Evolutionary conservation across 805 yeast species (phyloP).

Genomic region (Candida gorgasii): DNA sequence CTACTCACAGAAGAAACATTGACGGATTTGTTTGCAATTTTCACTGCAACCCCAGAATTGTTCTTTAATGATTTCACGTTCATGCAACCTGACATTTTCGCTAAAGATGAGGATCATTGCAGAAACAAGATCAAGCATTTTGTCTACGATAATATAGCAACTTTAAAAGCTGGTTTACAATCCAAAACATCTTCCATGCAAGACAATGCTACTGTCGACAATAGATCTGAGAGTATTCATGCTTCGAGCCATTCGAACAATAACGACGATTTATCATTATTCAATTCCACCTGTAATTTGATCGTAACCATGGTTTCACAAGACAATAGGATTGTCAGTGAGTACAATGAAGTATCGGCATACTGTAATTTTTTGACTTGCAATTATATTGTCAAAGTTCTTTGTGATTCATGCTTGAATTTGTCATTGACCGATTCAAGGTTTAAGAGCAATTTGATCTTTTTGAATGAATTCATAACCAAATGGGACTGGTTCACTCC

Average conservation of each 20-base stretch:
- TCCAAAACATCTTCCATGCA: constrained; percentile 11
- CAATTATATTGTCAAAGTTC: constrained; percentile 32
- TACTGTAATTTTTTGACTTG: constrained; percentile 29
- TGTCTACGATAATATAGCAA: constrained; percentile 25
- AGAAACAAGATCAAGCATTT: constrained; percentile 19
- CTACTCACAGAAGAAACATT: constrained; percentile 29
- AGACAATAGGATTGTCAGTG: constrained; percentile 16
- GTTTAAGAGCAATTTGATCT: constrained; percentile 36
- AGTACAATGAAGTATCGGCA: constrained; percentile 24
- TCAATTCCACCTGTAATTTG: constrained; percentile 36
- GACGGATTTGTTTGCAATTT: constrained; percentile 33
- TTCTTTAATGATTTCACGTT: constrained; percentile 31
- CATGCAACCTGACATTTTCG: constrained; percentile 21
- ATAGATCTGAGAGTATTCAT: background rate
- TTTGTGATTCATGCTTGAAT: constrained; percentile 36
- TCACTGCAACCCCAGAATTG: constrained; percentile 32
- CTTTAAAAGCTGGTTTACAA: constrained; percentile 19
- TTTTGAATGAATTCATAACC: constrained; percentile 34
- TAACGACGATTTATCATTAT: constrained; percentile 19
- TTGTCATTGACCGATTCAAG: constrained; percentile 35
- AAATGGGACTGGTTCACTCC: constrained; percentile 22
- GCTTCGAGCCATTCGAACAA: background rate
- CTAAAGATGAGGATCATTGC: constrained; percentile 15
- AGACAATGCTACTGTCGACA: background rate
- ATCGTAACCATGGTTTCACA: constrained; percentile 29